Evolutionary conservation across 495 filamentous ascomycete species (phyloP).

Genomic region (Beverwykella pulmonaria): DNA sequence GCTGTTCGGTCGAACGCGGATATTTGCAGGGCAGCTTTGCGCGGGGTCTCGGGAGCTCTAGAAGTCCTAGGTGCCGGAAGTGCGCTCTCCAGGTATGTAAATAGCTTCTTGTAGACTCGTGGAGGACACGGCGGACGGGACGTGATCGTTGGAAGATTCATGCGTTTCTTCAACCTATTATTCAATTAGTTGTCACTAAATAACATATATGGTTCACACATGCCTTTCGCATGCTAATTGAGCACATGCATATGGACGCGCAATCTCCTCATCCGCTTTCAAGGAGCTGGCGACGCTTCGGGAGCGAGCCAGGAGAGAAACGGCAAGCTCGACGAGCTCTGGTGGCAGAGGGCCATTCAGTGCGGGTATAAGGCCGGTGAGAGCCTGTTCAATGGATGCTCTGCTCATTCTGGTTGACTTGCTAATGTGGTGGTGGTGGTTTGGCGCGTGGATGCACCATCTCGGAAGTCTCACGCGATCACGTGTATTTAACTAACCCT

Average conservation of each 20-base stretch:
- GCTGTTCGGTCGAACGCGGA: constrained; percentile 11
- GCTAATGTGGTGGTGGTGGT: neutral
- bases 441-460: neutral
- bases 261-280: constrained; percentile 86
- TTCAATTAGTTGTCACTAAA: constrained; percentile 1
- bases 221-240: constrained; percentile 90
- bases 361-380: constrained; percentile 76
- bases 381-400: constrained; percentile 68
- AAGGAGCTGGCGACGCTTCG: constrained; percentile 75
- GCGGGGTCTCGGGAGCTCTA: constrained; percentile 27
- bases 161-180: constrained; percentile 71
- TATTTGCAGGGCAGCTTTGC: constrained; percentile 8
- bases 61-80: constrained; percentile 52
- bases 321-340: constrained; percentile 74
- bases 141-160: constrained; percentile 81
- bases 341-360: constrained; percentile 70
- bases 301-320: constrained; percentile 84
- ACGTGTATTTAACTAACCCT: no score
- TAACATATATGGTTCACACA: neutral
- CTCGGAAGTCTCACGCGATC: no score
- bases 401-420: constrained; percentile 60
- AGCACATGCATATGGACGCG: constrained; percentile 82
- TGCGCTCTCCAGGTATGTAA: constrained; percentile 74
- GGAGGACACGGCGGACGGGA: constrained; percentile 82
- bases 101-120: constrained; percentile 80